Percentiles rank a stretch among this genome's conserved stretches.
Evolutionary conservation across 1,284 basidiomycete genomes (phyloP).

Genomic region (Coniophora puteana): DNA sequence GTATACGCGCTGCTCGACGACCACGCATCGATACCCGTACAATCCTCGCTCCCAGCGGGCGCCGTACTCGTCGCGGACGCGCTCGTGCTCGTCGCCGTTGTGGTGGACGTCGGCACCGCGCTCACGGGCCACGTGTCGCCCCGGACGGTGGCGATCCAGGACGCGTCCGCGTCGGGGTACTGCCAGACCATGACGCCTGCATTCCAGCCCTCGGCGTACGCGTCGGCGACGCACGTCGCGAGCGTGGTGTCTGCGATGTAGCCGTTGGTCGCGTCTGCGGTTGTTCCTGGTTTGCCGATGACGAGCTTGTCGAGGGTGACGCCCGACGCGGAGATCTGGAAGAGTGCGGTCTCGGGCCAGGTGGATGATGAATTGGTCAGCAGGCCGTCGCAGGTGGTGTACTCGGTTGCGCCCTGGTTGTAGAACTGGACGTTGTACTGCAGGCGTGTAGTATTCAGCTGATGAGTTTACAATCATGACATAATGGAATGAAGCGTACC

Average conservation of each 20-base stretch:
- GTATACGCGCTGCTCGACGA: conserved; percentile 10
- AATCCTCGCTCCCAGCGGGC: conserved; percentile 8
- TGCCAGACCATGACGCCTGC: conserved; percentile 37
- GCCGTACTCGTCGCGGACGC: conserved; percentile 2
- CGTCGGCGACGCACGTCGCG: conserved; percentile 51
- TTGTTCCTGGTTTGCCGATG: conserved; percentile 60
- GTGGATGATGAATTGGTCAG: conserved; percentile 36
- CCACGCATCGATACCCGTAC: conserved; percentile 15
- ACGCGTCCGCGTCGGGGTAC: conserved; percentile 22
- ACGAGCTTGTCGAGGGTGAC: conserved; percentile 48
- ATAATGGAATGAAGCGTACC: conserved; percentile 21
- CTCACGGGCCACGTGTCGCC: conserved; percentile 22
- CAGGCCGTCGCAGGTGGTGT: conserved; percentile 42
- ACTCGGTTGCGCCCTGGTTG: conserved; percentile 41
- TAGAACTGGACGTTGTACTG: conserved; percentile 48
- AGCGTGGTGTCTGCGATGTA: conserved; percentile 51
- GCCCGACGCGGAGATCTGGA: conserved; percentile 58
- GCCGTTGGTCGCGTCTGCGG: conserved; percentile 53
- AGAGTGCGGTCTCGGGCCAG: conserved; percentile 44
- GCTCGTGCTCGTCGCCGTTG: not conserved
- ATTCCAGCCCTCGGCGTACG: conserved; percentile 57
- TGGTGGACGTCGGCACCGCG: not conserved
- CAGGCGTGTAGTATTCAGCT: not conserved
- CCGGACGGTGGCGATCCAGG: conserved; percentile 24
- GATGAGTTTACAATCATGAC: not conserved